phyloP scores from a whole-genome alignment of 176 grass and related monocot genomes.

The Triticum urartu region DNA sequence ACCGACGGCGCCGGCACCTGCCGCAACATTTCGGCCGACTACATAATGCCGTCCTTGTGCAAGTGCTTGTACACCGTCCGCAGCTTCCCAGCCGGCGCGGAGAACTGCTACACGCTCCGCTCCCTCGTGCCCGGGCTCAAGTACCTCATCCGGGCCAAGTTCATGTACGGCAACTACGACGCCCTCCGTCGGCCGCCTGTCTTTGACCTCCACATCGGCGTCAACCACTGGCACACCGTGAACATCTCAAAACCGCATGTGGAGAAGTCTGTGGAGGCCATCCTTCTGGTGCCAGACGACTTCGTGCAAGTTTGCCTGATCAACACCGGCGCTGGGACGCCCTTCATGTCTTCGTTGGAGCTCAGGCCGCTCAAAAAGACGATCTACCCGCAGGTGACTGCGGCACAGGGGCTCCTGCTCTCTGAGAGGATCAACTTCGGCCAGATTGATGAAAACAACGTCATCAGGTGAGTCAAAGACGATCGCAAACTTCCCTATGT shows the following conservation, averaged over 20 bases:
- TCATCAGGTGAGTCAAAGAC: slow-evolving; percentile 23
- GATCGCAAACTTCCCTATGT: too few species aligned
- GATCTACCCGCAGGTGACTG: slow-evolving; percentile 25
- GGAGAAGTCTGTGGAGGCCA: neutral
- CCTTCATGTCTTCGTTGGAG: slow-evolving; percentile 59
- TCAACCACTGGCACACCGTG: slow-evolving; percentile 47
- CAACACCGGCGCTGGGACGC: slow-evolving; percentile 51
- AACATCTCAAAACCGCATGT: slow-evolving; percentile 2
- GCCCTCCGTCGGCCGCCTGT: neutral
- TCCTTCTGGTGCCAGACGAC: neutral
- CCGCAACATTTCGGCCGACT: slow-evolving; percentile 35
- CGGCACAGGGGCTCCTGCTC: slow-evolving; percentile 17
- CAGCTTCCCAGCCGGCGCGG: slow-evolving; percentile 46
- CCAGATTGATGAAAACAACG: neutral
- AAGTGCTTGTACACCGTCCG: slow-evolving; percentile 5
- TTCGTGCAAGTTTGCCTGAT: slow-evolving; percentile 53
- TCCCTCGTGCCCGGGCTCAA: slow-evolving; percentile 29
- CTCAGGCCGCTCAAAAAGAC: slow-evolving; percentile 41
- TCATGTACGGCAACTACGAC: slow-evolving; percentile 67
- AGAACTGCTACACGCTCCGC: slow-evolving; percentile 60
- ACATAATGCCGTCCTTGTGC: neutral
- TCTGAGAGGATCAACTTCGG: slow-evolving; percentile 34
- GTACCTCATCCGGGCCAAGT: slow-evolving; percentile 45
- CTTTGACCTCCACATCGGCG: slow-evolving; percentile 60
- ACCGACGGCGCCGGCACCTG: slow-evolving; percentile 36